phyloP scores from a whole-genome alignment of 805 yeast species.

The Metschnikowia koreensis region DNA sequence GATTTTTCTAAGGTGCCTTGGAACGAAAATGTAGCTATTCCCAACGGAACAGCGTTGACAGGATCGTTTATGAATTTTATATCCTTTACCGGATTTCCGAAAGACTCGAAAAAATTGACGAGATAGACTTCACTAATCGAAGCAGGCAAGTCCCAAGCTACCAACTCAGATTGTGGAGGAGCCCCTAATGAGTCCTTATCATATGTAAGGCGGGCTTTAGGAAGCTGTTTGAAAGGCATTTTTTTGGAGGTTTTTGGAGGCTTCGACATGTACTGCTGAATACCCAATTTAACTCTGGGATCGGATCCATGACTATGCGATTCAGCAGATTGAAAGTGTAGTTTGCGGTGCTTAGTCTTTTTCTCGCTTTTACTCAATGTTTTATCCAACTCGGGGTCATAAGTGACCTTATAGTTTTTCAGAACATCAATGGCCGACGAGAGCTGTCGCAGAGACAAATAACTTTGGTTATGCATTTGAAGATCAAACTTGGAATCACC shows the following conservation, averaged over 20 bases:
- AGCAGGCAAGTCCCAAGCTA: constrained; percentile 64
- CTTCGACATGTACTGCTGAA: constrained; percentile 32
- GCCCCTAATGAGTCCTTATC: constrained; percentile 76
- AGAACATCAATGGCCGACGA: constrained; percentile 10
- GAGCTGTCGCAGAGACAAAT: constrained; percentile 13
- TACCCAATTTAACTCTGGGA: constrained; percentile 36
- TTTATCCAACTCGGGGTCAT: constrained; percentile 48
- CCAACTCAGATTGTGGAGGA: constrained; percentile 66
- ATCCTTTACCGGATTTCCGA: constrained; percentile 59
- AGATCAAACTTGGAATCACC: constrained; percentile 28
- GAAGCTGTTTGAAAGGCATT: constrained; percentile 42
- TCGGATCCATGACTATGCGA: constrained; percentile 27
- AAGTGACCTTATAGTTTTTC: constrained; percentile 44
- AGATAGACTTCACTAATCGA: constrained; percentile 47
- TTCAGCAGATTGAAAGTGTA: constrained; percentile 36
- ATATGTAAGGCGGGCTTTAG: constrained; percentile 45
- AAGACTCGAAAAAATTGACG: constrained; percentile 53
- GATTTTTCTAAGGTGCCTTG: constrained; percentile 53
- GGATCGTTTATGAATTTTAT: constrained; percentile 66
- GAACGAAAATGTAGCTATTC: constrained; percentile 63
- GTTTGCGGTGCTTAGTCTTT: constrained; percentile 37
- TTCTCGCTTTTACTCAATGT: constrained; percentile 31
- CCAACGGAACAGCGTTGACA: constrained; percentile 73
- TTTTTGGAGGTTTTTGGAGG: constrained; percentile 40
- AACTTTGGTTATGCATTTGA: constrained; percentile 28